Evolutionary conservation across 1,284 basidiomycete species (phyloP).

Genomic region (Vanrija pseudolonga): DNA sequence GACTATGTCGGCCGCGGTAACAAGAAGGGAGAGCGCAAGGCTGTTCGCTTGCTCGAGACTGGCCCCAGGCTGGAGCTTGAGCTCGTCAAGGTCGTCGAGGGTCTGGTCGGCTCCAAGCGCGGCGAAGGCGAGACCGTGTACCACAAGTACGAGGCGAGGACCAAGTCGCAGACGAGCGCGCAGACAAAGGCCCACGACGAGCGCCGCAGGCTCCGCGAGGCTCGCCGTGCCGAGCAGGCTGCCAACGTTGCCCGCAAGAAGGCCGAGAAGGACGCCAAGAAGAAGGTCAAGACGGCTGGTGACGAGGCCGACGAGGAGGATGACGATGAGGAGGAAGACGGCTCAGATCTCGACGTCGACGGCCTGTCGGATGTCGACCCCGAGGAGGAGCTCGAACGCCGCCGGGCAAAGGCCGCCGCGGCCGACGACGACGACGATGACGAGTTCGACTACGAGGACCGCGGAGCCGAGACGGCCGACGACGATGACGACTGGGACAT

Average conservation of each 20-base stretch:
- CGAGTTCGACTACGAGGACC: conserved; percentile 46
- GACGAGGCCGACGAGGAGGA: conserved; percentile 49
- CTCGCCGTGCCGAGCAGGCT: conserved; percentile 80
- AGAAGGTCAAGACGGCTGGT: conserved; percentile 28
- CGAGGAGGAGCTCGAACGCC: conserved; percentile 43
- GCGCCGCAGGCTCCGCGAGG: conserved; percentile 67
- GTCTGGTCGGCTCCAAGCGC: conserved; percentile 65
- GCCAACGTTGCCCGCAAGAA: conserved; percentile 79
- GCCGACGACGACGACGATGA: conserved; percentile 38
- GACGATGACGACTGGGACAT: conserved; percentile 53
- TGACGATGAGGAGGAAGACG: conserved; percentile 44
- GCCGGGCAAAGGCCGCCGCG: conserved; percentile 26
- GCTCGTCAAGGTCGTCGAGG: conserved; percentile 91
- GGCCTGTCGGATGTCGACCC: conserved; percentile 48
- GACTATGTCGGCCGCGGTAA: conserved; percentile 95
- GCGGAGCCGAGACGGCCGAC: conserved; percentile 58
- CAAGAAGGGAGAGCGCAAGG: conserved; percentile 81
- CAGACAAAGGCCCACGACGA: conserved; percentile 71
- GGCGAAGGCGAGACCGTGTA: conserved; percentile 80
- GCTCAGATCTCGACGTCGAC: conserved; percentile 48
- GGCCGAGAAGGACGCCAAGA: conserved; percentile 44
- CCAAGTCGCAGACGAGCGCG: conserved; percentile 63
- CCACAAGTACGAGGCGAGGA: conserved; percentile 77
- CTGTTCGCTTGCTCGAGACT: conserved; percentile 87
- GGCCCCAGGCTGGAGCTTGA: conserved; percentile 92